phyloP scores from a whole-genome alignment of 352 stramenopile genomes.

The Phytopythium boreale region DNA sequence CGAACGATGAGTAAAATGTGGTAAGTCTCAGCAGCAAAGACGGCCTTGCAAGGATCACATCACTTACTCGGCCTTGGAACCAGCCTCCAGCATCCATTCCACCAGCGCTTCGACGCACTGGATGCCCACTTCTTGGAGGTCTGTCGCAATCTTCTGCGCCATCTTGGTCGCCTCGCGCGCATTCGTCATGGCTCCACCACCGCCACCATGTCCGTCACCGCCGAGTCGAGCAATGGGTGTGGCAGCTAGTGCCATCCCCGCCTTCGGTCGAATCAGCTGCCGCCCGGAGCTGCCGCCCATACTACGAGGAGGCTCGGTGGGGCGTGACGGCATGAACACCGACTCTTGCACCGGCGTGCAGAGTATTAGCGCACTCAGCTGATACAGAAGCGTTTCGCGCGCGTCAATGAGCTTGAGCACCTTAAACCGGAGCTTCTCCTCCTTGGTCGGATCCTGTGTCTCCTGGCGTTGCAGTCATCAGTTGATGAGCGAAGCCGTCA shows the following conservation, averaged over 20 bases:
- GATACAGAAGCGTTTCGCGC: slow-evolving; percentile 66
- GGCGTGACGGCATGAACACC: slow-evolving; percentile 48
- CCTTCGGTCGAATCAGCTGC: slow-evolving; percentile 41
- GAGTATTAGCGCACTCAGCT: slow-evolving; percentile 65
- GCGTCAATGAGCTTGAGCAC: slow-evolving; percentile 62
- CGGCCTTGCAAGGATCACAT: not conserved
- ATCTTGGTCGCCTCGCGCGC: slow-evolving; percentile 63
- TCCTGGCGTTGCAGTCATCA: slow-evolving; percentile 13
- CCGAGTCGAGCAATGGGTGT: slow-evolving; percentile 18
- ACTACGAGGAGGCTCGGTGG: slow-evolving; percentile 20
- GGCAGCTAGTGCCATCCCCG: slow-evolving; percentile 34
- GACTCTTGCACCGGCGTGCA: slow-evolving; percentile 62
- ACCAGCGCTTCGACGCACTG: slow-evolving; percentile 76
- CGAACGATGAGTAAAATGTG: not conserved
- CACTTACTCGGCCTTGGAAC: slow-evolving; percentile 62
- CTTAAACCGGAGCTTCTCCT: slow-evolving; percentile 72
- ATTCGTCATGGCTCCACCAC: slow-evolving; percentile 51
- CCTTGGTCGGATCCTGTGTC: slow-evolving; percentile 32
- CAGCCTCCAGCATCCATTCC: slow-evolving; percentile 79
- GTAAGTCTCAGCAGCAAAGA: not conserved
- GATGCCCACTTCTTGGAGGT: slow-evolving; percentile 62
- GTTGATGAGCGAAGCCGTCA: not conserved
- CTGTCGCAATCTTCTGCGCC: slow-evolving; percentile 59
- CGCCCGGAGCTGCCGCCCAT: slow-evolving; percentile 13
- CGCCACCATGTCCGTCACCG: not conserved